Evolutionary conservation across 2,329 filamentous ascomycete genomes (phyloP).

Genomic region (Exophiala oligosperma): DNA sequence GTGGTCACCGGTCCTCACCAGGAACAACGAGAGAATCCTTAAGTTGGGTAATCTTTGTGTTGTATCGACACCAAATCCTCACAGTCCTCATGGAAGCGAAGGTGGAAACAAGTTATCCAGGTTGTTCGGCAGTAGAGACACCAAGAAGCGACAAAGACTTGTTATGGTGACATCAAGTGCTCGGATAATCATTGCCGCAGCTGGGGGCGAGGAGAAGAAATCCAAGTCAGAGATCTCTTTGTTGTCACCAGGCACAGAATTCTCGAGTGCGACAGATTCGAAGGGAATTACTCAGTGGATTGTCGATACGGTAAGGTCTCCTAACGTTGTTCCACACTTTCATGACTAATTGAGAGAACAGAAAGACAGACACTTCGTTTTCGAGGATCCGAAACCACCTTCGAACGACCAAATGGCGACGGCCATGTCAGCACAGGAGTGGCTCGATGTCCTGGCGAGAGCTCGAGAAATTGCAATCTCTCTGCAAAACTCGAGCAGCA

Average conservation of each 20-base stretch:
- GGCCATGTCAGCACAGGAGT: conserved; percentile 77
- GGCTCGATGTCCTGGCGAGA: conserved; percentile 85
- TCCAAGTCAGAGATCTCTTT: conserved; percentile 91
- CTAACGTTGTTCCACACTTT: conserved; percentile 3
- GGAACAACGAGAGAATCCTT: conserved; percentile 87
- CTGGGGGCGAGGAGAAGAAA: conserved; percentile 94
- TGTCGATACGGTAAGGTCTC: conserved; percentile 80
- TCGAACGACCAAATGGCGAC: conserved; percentile 62
- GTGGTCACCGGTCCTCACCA: conserved; percentile 93
- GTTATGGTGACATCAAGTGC: conserved; percentile 95
- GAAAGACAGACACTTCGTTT: conserved; percentile 87
- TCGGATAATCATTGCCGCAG: conserved; percentile 83
- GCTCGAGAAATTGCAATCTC: conserved; percentile 81
- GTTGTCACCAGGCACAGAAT: conserved; percentile 70
- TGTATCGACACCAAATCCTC: conserved; percentile 72
- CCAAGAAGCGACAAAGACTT: conserved; percentile 87
- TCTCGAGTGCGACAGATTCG: conserved; percentile 77
- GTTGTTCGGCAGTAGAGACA: conserved; percentile 87
- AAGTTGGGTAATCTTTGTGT: conserved; percentile 92
- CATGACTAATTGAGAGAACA: conserved; percentile 43
- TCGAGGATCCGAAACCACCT: conserved; percentile 85
- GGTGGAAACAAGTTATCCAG: conserved; percentile 74
- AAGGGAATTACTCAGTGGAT: conserved; percentile 88
- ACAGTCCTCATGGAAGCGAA: conserved; percentile 70
- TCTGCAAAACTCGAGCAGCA: conserved; percentile 59